phyloP scores from a whole-genome alignment of 2,329 filamentous ascomycete species.

The Penicillium aurantiogriseum region DNA sequence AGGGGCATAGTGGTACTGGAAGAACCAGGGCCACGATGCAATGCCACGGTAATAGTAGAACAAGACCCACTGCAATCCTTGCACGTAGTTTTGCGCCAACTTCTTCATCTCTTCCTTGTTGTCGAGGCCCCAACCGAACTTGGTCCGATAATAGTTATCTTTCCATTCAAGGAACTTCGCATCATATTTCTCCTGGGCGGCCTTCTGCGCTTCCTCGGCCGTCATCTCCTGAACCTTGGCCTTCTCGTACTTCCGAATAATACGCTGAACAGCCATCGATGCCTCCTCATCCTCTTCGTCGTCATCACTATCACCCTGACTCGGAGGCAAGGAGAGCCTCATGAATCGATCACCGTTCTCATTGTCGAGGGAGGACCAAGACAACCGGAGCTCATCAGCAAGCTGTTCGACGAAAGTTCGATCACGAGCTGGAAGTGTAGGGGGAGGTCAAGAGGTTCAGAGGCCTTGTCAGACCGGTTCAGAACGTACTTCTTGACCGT shows the following conservation, averaged over 20 bases:
- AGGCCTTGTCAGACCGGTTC: conserved; percentile 58
- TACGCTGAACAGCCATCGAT: conserved; percentile 75
- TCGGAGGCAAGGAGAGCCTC: conserved; percentile 58
- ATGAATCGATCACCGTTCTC: conserved; percentile 66
- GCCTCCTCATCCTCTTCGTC: conserved; percentile 81
- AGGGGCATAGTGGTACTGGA: conserved; percentile 92
- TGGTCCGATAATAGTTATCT: conserved; percentile 84
- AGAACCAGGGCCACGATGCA: conserved; percentile 98
- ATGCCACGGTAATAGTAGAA: conserved; percentile 98
- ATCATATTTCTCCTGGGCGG: conserved; percentile 82
- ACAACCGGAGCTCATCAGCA: conserved; percentile 65
- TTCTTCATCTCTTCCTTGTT: conserved; percentile 77
- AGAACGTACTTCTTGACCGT: conserved; percentile 79
- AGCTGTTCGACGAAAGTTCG: conserved; percentile 91
- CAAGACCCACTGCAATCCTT: conserved; percentile 95
- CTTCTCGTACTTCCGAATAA: conserved; percentile 87
- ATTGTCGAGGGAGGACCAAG: conserved; percentile 64
- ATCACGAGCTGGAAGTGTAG: conserved; percentile 73
- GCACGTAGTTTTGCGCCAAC: conserved; percentile 92
- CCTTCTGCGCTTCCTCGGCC: conserved; percentile 72
- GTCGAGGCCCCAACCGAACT: conserved; percentile 84
- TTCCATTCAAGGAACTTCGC: conserved; percentile 92
- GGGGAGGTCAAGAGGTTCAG: conserved; percentile 69
- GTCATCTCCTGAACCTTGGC: conserved; percentile 80
- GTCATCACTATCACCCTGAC: conserved; percentile 51